Conservation (phyloP, 768 basidiomycete genomes). For the Mycena amicta region DNA sequence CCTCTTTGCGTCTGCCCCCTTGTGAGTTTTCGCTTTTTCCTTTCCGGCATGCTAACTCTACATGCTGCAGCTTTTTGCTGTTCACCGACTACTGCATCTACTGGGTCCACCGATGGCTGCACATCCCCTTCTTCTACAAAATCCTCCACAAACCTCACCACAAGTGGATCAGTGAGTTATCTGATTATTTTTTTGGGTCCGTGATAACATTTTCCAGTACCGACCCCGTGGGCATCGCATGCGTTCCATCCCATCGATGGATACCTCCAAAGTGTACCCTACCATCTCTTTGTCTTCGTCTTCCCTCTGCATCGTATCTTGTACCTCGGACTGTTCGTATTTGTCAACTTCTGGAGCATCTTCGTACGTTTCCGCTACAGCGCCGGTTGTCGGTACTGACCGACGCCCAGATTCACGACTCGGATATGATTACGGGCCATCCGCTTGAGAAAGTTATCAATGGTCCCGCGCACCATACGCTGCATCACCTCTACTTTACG, state of each 20-base stretch:
- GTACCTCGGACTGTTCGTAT: conserved; percentile 85
- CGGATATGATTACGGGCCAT: conserved; percentile 96
- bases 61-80: conserved; percentile 60
- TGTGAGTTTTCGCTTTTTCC: conserved; percentile 48
- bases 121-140: conserved; percentile 87
- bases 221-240: conserved; percentile 95
- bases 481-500: conserved; percentile 96
- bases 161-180: conserved; percentile 89
- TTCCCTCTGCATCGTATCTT: conserved; percentile 88
- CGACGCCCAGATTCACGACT: conserved; percentile 84
- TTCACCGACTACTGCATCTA: conserved; percentile 95
- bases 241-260: conserved; percentile 98
- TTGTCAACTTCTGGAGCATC: conserved; percentile 94
- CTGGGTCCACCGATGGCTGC: conserved; percentile 93
- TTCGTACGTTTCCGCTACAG: conserved; percentile 57
- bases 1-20: conserved; percentile 62
- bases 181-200: too few relatives aligned
- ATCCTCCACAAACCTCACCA: conserved; percentile 96
- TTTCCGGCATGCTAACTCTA: conserved; percentile 5
- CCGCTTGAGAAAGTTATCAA: conserved; percentile 89
- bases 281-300: conserved; percentile 87
- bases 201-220: conserved; percentile 61
- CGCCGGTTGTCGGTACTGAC: conserved; percentile 2
- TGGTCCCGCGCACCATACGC: conserved; percentile 97
- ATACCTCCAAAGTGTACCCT: conserved; percentile 91